phyloP scores from a whole-genome alignment of 345 rosid genomes.

The Brassica napus region Da-Ae NC_063447.1:53134001-53134500 shows the following conservation, averaged over 20 bases:
- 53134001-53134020: not conserved
- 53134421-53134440: constrained; percentile 63
- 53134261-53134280: constrained; percentile 78
- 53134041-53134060: not conserved
- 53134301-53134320: constrained; percentile 74
- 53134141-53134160: not conserved
- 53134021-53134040: not conserved
- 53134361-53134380: constrained; percentile 72
- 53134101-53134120: not conserved
- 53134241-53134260: not conserved
- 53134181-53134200: not conserved
- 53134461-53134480: constrained; percentile 62
- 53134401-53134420: constrained; percentile 65
- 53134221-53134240: not conserved
- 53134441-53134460: constrained; percentile 64
- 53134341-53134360: constrained; percentile 79
- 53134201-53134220: not conserved
- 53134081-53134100: not conserved
- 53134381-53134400: constrained; percentile 60
- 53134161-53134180: not conserved
- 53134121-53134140: not conserved
- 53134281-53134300: constrained; percentile 76
- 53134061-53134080: not conserved
- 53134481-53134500: constrained; percentile 70
- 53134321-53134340: constrained; percentile 78